phyloP scores from a whole-genome alignment of 495 filamentous ascomycete species.

The Aspergillus hancockii region DNA sequence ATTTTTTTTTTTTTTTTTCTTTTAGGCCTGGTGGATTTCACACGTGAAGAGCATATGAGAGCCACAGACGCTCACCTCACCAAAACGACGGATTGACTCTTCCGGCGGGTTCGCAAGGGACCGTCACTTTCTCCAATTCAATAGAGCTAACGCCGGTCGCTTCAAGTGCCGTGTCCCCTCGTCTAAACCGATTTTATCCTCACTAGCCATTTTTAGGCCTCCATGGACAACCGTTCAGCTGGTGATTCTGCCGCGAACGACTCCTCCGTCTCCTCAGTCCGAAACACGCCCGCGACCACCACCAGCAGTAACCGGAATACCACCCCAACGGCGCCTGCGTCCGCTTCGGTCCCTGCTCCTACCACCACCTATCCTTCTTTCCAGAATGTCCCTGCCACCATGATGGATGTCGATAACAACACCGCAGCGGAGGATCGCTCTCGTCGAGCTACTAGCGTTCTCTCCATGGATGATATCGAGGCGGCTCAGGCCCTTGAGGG shows the following conservation, averaged over 20 bases:
- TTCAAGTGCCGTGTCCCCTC: not conserved
- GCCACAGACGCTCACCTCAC: not conserved
- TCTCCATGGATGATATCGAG: conserved; percentile 83
- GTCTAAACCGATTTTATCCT: not conserved
- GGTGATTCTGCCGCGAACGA: conserved; percentile 21
- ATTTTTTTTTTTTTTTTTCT: not conserved
- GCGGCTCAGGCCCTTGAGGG: conserved; percentile 87
- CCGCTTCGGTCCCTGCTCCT: conserved; percentile 15
- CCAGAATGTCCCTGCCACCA: conserved; percentile 35
- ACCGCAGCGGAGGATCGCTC: conserved; percentile 39
- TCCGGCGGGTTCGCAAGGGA: not conserved
- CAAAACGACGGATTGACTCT: not conserved
- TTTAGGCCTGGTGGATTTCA: too few relatives aligned
- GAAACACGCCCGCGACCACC: conserved; percentile 17
- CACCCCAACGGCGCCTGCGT: conserved; percentile 6
- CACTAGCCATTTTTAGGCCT: conserved; percentile 10
- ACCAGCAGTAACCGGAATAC: conserved; percentile 10
- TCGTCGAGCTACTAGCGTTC: conserved; percentile 46
- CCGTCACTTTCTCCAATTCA: conserved; percentile 1
- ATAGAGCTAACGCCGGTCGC: not conserved
- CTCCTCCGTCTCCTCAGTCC: conserved; percentile 19
- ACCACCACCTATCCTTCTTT: conserved; percentile 18
- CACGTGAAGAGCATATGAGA: conserved; percentile 1
- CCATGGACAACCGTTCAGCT: conserved; percentile 27
- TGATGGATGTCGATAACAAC: conserved; percentile 45